Evolutionary conservation across 1,284 basidiomycete species (phyloP).

Genomic region (Caloboletus inedulis): DNA sequence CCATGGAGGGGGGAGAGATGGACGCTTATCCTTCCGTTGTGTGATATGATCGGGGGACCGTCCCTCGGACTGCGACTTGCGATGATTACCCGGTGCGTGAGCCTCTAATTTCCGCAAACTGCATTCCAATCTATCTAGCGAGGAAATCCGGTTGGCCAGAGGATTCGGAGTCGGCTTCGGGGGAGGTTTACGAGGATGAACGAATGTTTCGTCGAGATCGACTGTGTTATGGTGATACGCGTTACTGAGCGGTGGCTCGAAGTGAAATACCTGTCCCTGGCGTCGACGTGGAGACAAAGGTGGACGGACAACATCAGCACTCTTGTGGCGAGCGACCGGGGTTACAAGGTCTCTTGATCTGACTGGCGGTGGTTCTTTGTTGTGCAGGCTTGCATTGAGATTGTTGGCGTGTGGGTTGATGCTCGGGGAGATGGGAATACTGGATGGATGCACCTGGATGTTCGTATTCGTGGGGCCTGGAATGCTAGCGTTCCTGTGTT

Average conservation of each 20-base stretch:
- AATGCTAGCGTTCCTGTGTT: conserved; percentile 1
- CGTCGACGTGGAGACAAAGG: conserved; percentile 20
- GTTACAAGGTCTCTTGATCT: not conserved
- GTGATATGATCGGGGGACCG: not conserved
- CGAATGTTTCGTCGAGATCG: conserved; percentile 14
- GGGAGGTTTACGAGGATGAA: conserved; percentile 20
- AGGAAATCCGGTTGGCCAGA: conserved; percentile 24
- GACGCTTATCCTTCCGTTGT: conserved; percentile 13
- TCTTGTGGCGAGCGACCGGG: conserved; percentile 15
- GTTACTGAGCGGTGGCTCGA: conserved; percentile 6
- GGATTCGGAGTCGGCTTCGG: conserved; percentile 18
- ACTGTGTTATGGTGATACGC: conserved; percentile 1
- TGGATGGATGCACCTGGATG: not conserved
- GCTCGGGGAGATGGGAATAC: not conserved
- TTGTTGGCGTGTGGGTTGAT: not conserved
- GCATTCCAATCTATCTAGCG: conserved; percentile 30
- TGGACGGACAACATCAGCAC: conserved; percentile 3
- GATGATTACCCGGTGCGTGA: conserved; percentile 26
- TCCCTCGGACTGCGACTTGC: conserved; percentile 28
- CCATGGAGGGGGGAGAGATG: conserved; percentile 21
- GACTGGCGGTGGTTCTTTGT: not conserved
- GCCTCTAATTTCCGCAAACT: conserved; percentile 31
- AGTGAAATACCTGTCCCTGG: conserved; percentile 29
- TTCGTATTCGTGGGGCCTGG: not conserved
- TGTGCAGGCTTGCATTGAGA: not conserved